Base-by-base conservation (phyloP, 2,329 filamentous ascomycete species). In the Beauveria sp. region DNA sequence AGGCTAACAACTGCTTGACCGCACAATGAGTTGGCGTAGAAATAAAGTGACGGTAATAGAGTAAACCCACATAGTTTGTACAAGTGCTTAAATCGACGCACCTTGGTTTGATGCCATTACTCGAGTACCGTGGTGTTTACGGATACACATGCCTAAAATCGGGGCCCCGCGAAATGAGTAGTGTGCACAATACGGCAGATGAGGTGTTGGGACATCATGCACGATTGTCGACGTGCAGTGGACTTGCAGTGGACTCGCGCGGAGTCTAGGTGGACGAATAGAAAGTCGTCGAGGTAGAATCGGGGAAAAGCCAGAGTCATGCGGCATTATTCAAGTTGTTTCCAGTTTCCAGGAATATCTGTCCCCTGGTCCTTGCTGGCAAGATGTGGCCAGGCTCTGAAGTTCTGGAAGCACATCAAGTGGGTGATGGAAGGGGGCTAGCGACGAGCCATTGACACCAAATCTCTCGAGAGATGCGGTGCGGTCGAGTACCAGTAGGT, bases 291-390 rank as follows among this genome's bases (percentile, higher is more conserved):
- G 22, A 42, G 10, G 18, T 16, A 28, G 34, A 50, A 31, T 14
- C 34, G 24, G 56, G n/a, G 24, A 43, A 52, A 16, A 40, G 14
- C 16, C 22, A 40, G 26, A 52, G 20, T 52, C 5, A 20, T 60
- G 57, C 48, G 57, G 57, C 57, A 60, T 60, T 60, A 60, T 60
- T 52, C 40, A 43, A 12, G 45, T 22, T 22, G 57, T 60, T 59
- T 59, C 57, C 40, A 52, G 46, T 57, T 48, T 57, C 28, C 54
- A 40, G 40, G 24, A 42, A 50, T 59, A 42, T n/a, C 10, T 38
- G 34, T 38, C 16, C 55, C 53, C 46, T 52, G 57, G 38, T 28
- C 48, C 38, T 43, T 43, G 48, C 26, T 16, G 26, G 28, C 28
- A 20, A 34, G 12, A 28, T 10, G 43, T 20, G 31, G 54, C 28